Evolutionary conservation across 2,329 filamentous ascomycete species (phyloP), one percentile per base, ranked within the genome.

Genomic region (Lasiodiplodia hormozganensis): DNA sequence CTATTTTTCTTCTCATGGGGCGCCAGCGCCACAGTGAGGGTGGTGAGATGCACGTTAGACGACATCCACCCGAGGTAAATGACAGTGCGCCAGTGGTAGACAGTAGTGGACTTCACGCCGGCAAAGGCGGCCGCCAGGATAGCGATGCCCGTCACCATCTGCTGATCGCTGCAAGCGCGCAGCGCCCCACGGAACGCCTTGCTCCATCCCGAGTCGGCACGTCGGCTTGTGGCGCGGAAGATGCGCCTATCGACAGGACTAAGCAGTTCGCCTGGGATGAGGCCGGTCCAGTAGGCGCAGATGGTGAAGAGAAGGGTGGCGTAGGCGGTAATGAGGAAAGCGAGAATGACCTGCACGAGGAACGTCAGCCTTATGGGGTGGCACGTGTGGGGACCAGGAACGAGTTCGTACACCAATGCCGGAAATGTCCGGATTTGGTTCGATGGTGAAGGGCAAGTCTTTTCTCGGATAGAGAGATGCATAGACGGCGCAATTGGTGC

Each of bases 121-220:
- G 65, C 67, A 40, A 70, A 74, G 10, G 70, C 72, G 1, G 71
- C 68, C 6, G 69, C 69, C 1, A 73, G 64, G 16, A 73, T 67
- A 1, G 71, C 70, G n/a, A 74, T 70, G 2, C 72, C 72, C 0
- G 72, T 72, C 0, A 74, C 70, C 21, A 74, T 71, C 31, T 74
- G 72, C 57, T 73, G 71, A 52, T 73, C 72, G 53, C 69, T 71
- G 21, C 72, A 66, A 4, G 69, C 69, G 12, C 71, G 68, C 18
- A 70, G 71, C 14, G 65, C 49, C 0, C 51, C 69, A 68, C 72
- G 62, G 5, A 69, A 49, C 2, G 65, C 47, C 7, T 51, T 23
- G 25, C 58, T 60, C 56, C 52, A 54, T 54, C 23, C 12, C 12
- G 54, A 43, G 54, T 7, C n/a, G n/a, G 3, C 54, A 34, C 54